Conservation (phyloP, 192 early-diverging fungal genomes). For the Coemansia sp. region DNA sequence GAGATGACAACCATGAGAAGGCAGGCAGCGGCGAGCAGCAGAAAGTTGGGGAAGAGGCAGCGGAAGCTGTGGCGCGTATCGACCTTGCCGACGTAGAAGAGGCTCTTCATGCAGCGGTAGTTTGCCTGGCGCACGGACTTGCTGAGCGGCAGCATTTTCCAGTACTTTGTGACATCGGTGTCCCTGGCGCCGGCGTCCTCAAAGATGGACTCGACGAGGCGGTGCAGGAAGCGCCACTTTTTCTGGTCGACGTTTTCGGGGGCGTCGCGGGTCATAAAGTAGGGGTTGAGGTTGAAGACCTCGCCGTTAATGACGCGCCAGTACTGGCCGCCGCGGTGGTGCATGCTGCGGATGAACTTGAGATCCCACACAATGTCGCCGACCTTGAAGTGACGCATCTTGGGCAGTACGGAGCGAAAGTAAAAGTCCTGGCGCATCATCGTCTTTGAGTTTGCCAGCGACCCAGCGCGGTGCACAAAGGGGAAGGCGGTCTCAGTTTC, state of each 20-base stretch:
- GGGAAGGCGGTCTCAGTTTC: slow-evolving; percentile 18
- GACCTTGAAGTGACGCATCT: slow-evolving; percentile 58
- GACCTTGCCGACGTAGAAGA: slow-evolving; percentile 83
- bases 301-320: slow-evolving; percentile 68
- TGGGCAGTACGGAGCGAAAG: slow-evolving; percentile 9
- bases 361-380: slow-evolving; percentile 57
- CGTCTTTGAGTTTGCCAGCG: slow-evolving; percentile 16
- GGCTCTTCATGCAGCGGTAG: slow-evolving; percentile 73
- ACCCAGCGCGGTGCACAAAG: slow-evolving; percentile 12
- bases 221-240: slow-evolving; percentile 52
- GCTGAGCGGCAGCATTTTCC: slow-evolving; percentile 55
- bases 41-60: slow-evolving; percentile 79
- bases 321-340: slow-evolving; percentile 35
- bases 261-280: slow-evolving; percentile 54
- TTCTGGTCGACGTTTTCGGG: slow-evolving; percentile 28
- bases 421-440: slow-evolving; percentile 27
- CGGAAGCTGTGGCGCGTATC: slow-evolving; percentile 76
- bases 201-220: slow-evolving; percentile 37
- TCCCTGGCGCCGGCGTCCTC: slow-evolving; percentile 49
- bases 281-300: slow-evolving; percentile 69
- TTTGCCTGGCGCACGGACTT: slow-evolving; percentile 66
- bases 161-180: slow-evolving; percentile 62
- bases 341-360: slow-evolving; percentile 36
- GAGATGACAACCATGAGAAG: slow-evolving; percentile 83
- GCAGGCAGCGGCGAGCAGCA: slow-evolving; percentile 75